Conservation (phyloP, 495 filamentous ascomycete genomes). For the Trypethelium eluteriae region DNA sequence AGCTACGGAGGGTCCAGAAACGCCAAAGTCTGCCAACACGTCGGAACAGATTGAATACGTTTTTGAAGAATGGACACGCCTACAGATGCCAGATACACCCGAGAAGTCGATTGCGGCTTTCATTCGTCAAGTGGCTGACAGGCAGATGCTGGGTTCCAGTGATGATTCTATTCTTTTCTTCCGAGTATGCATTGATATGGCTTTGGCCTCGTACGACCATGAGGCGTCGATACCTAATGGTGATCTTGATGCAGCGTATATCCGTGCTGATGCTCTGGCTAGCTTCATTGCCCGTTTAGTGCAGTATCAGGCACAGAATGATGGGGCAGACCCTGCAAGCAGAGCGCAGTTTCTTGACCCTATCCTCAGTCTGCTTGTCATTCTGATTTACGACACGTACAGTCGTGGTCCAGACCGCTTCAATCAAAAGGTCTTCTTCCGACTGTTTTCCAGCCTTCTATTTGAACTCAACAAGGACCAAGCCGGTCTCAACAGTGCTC, state of each 20-base stretch:
- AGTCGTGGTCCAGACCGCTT: slow-evolving; percentile 72
- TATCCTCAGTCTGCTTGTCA: slow-evolving; percentile 62
- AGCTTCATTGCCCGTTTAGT: slow-evolving; percentile 71
- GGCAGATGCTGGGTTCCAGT: slow-evolving; percentile 57
- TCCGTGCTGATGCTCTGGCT: slow-evolving; percentile 77
- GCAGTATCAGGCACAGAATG: slow-evolving; percentile 51
- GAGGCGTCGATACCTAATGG: slow-evolving; percentile 45
- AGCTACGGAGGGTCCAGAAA: slow-evolving; percentile 25
- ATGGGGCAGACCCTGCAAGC: slow-evolving; percentile 50
- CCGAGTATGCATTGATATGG: slow-evolving; percentile 71
- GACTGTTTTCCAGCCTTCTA: slow-evolving; percentile 77
- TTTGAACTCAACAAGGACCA: slow-evolving; percentile 49
- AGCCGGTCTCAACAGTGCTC: slow-evolving; percentile 13
- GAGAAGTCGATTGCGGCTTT: slow-evolving; percentile 69
- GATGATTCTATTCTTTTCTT: slow-evolving; percentile 73
- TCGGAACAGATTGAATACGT: slow-evolving; percentile 85
- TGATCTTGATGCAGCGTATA: slow-evolving; percentile 60
- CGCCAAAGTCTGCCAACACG: slow-evolving; percentile 36
- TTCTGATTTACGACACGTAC: slow-evolving; percentile 81
- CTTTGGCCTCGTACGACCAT: slow-evolving; percentile 67
- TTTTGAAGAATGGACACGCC: slow-evolving; percentile 85
- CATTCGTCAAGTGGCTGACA: slow-evolving; percentile 72
- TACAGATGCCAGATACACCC: slow-evolving; percentile 63
- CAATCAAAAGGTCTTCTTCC: slow-evolving; percentile 83
- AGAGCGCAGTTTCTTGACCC: slow-evolving; percentile 64